Base-by-base conservation (phyloP, 129 eudicot species). In the Chrysanthemum seticuspe region DNA sequence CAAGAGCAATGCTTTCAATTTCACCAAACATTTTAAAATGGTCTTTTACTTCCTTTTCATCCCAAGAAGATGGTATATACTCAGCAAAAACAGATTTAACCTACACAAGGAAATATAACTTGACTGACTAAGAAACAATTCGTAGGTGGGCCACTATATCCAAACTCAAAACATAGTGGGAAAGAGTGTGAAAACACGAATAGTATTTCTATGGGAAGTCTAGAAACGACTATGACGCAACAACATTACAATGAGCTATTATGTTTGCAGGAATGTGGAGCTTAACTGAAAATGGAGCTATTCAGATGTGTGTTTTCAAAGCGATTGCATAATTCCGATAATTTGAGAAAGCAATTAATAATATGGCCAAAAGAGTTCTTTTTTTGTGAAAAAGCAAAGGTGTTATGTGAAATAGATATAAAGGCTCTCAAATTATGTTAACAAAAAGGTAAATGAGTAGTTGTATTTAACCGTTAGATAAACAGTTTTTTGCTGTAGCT, bases 1-100 rank as follows among this genome's bases (percentile, higher is more conserved):
- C 88, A 81, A 90, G 96, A 62, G 76, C 80, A 78, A 90, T 81
- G 68, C 75, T 87, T 78, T 90, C 90, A 25, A 90, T 87, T 76
- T 90, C 93, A 73, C 93, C 96, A 56, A 87, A 90, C 68, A 66
- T 78, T 72, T 75, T 72, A 73, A 90, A 90, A 75, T 70, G 72
- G 13, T 67, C 77, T 60, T 44, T 85, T 65, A 87, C 90, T 79
- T 85, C 80, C 66, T 81, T 84, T 87, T 90, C 91, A 50, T 75
- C 84, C 96, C 96, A 89, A 29, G 87, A 79, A 56, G 75, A 62
- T 54, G 96, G 96, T 81, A 89, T 59, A 71, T 74, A 63, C 78
- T 84, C 92, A 73, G 89, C 92, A 84, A 74, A 84, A 40, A 86
- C 83, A 65, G 92, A 79, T 86, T 84, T 89, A 54, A 83, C 81